Conservation (phyloP, 306 rosid genomes). For the Glycine latifolia region DNA sequence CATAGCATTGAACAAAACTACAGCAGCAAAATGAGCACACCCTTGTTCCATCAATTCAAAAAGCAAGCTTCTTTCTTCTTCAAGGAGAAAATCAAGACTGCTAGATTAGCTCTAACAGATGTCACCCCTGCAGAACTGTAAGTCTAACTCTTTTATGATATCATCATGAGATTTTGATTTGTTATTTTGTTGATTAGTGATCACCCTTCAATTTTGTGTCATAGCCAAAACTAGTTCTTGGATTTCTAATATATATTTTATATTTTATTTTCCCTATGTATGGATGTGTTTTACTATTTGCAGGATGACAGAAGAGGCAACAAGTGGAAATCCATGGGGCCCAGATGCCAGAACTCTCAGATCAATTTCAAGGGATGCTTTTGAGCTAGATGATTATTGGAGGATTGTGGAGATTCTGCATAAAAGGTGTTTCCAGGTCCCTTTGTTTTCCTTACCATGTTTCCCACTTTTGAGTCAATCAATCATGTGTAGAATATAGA, state of each 20-base stretch:
- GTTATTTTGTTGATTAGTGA: neutral
- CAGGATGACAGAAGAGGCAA: constrained; percentile 91
- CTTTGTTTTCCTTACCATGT: neutral
- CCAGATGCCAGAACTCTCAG: constrained; percentile 75
- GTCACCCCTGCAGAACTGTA: constrained; percentile 89
- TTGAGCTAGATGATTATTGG: constrained; percentile 86
- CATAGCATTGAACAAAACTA: constrained; percentile 50
- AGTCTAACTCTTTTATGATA: constrained; percentile 20
- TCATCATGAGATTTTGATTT: constrained; percentile 28
- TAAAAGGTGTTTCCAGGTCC: constrained; percentile 45
- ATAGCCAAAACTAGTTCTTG: constrained; percentile 17
- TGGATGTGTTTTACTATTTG: constrained; percentile 17
- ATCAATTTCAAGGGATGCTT: constrained; percentile 94
- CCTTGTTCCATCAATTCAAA: constrained; percentile 77
- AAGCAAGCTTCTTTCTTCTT: constrained; percentile 94
- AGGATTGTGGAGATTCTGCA: constrained; percentile 72
- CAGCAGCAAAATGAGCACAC: constrained; percentile 54
- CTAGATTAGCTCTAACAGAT: constrained; percentile 95
- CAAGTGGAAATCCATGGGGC: constrained; percentile 72
- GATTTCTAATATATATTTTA: constrained; percentile 13
- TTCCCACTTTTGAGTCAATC: constrained; percentile 8
- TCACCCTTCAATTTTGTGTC: constrained; percentile 17
- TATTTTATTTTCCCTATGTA: neutral
- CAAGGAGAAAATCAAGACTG: constrained; percentile 90
- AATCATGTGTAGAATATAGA: no score